A percentile compares a stretch with the other conserved stretches of the same genome.
Conservation (phyloP, 2,329 filamentous ascomycete genomes). For the Pseudogymnoascus sp. region DNA sequence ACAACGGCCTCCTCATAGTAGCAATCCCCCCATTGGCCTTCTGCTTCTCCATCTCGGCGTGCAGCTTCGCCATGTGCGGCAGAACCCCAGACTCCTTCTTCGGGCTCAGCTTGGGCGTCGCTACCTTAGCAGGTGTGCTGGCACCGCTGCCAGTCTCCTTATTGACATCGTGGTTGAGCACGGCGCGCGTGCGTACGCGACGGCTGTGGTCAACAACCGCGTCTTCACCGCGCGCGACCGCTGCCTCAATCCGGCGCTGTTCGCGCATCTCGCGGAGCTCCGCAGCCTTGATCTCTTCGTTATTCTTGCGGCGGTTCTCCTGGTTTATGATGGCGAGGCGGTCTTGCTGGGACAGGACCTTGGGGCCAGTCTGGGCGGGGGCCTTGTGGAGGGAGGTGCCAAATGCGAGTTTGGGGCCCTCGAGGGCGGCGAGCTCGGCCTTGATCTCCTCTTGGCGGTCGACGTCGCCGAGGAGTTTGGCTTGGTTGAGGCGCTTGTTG, state of each 20-base stretch:
- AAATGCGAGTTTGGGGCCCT: conserved; percentile 65
- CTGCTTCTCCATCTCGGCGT: conserved; percentile 39
- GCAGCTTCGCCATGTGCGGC: conserved; percentile 46
- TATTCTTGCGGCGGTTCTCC: conserved; percentile 74
- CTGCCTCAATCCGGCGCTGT: conserved; percentile 50
- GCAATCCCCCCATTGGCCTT: conserved; percentile 40
- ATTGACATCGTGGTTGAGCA: conserved; percentile 58
- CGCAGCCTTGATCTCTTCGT: conserved; percentile 83
- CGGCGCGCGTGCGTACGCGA: conserved; percentile 57
- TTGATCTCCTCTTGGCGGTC: conserved; percentile 46
- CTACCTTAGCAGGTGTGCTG: conserved; percentile 41
- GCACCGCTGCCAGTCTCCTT: conserved; percentile 37
- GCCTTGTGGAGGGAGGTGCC: conserved; percentile 50
- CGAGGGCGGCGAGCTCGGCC: conserved; percentile 53
- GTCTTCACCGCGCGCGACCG: conserved; percentile 54
- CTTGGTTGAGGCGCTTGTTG: conserved; percentile 56
- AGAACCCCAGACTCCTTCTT: conserved; percentile 37
- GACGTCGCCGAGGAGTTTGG: conserved; percentile 54
- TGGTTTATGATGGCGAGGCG: conserved; percentile 75
- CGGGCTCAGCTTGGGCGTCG: conserved; percentile 36
- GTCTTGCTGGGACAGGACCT: conserved; percentile 62
- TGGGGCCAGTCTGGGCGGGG: conserved; percentile 43
- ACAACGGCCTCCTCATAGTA: conserved; percentile 68
- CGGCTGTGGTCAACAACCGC: conserved; percentile 50
- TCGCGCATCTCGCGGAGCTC: conserved; percentile 71